A percentile compares a stretch with the other conserved stretches of the same genome.
Conservation (phyloP, 1,284 basidiomycete genomes). For the Fomitopsis schrenkii region DNA sequence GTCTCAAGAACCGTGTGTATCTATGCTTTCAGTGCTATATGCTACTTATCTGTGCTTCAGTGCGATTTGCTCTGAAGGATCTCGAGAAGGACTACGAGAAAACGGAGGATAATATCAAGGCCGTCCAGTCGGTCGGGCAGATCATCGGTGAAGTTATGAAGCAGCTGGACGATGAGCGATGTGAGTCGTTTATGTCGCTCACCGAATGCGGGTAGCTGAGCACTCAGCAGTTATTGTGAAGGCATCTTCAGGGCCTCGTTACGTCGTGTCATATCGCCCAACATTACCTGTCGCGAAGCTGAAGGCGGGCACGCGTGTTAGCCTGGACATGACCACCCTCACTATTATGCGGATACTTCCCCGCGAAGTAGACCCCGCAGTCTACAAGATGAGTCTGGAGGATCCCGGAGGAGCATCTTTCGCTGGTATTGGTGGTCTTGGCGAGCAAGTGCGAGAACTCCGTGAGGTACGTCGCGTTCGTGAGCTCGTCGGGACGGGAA, state of each 20-base stretch:
- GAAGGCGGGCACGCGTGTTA: slow-evolving; percentile 93
- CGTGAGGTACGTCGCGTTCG: slow-evolving; percentile 62
- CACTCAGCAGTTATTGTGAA: slow-evolving; percentile 88
- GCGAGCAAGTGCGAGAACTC: slow-evolving; percentile 95
- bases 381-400: slow-evolving; percentile 99
- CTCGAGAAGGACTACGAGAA: slow-evolving; percentile 90
- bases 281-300: slow-evolving; percentile 91
- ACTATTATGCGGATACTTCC: slow-evolving; percentile 99
- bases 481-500: no score
- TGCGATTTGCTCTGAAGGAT: slow-evolving; percentile 82
- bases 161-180: slow-evolving; percentile 96
- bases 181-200: slow-evolving; percentile 44
- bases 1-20: slow-evolving; percentile 79
- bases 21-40: neutral
- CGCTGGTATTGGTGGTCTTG: slow-evolving; percentile 94
- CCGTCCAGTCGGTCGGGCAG: slow-evolving; percentile 97
- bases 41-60: slow-evolving; percentile 31
- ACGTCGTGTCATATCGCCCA: slow-evolving; percentile 98
- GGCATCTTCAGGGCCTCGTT: slow-evolving; percentile 96
- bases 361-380: slow-evolving; percentile 95
- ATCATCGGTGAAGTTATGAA: slow-evolving; percentile 99
- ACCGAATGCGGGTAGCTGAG: neutral
- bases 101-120: slow-evolving; percentile 99
- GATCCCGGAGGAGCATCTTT: slow-evolving; percentile 95
- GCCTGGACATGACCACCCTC: slow-evolving; percentile 98